phyloP scores from a whole-genome alignment of 164 flowering plant species.

The Liquidambar formosana region DNA sequence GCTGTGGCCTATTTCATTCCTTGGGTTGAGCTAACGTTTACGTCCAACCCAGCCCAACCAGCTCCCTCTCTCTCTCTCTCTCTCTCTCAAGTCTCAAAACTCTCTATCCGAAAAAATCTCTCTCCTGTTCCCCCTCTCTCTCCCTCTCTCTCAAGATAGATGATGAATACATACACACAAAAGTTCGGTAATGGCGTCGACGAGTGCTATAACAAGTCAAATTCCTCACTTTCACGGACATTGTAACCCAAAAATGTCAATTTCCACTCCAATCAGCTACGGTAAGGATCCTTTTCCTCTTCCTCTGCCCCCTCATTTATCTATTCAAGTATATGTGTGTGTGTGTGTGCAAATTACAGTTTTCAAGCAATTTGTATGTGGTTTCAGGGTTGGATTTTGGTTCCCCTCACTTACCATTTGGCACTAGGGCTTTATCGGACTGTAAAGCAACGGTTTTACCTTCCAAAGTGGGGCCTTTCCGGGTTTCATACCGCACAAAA shows the following conservation, averaged over 20 bases:
- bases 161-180: no score
- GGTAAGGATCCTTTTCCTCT: no score
- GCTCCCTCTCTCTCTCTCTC: no score
- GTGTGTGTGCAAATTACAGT: background rate
- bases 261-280: background rate
- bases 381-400: conserved; percentile 14
- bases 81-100: no score
- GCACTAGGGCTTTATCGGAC: conserved; percentile 8
- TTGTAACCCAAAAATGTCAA: background rate
- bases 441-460: conserved; percentile 11
- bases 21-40: no score
- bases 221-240: background rate
- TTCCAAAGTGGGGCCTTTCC: conserved; percentile 6
- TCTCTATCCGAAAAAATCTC: no score
- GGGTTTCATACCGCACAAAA: background rate
- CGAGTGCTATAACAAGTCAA: background rate
- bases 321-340: background rate
- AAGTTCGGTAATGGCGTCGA: background rate
- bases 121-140: no score
- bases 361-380: background rate
- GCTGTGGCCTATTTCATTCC: no score
- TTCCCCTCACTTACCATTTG: conserved; percentile 5
- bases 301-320: background rate
- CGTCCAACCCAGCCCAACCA: no score
- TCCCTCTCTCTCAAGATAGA: no score